Evolutionary conservation across 2,329 filamentous ascomycete species (phyloP).

Genomic region (Neoarthrinium moseri): DNA sequence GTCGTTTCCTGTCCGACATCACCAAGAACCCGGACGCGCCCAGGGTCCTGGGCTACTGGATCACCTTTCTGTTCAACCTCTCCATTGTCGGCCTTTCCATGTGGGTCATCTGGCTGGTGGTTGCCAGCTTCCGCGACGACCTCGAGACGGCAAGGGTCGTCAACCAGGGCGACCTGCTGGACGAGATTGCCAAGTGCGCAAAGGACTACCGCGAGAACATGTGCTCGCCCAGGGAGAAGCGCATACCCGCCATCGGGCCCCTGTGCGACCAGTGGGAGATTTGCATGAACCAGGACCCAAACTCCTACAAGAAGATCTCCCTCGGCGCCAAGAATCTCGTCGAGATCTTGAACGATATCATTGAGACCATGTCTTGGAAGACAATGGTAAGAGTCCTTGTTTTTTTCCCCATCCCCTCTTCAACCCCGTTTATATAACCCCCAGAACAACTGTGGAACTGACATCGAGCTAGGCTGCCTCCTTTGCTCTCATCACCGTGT

Average conservation of each 20-base stretch:
- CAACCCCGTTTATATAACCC: not conserved
- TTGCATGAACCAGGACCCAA: constrained; percentile 84
- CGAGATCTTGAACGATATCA: constrained; percentile 89
- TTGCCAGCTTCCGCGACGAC: constrained; percentile 70
- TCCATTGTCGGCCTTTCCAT: constrained; percentile 53
- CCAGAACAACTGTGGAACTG: constrained; percentile 12
- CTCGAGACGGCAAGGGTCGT: constrained; percentile 70
- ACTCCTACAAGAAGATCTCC: constrained; percentile 73
- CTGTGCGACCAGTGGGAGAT: constrained; percentile 79
- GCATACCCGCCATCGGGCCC: constrained; percentile 69
- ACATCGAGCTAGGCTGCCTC: constrained; percentile 18
- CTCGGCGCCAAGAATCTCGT: constrained; percentile 87
- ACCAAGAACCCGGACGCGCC: constrained; percentile 59
- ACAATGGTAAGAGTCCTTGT: constrained; percentile 48
- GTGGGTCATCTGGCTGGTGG: constrained; percentile 69
- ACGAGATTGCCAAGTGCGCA: constrained; percentile 72
- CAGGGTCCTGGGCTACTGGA: constrained; percentile 58
- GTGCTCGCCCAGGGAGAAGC: constrained; percentile 62
- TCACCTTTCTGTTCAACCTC: constrained; percentile 62
- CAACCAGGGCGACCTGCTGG: constrained; percentile 54
- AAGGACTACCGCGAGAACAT: constrained; percentile 73
- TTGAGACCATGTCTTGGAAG: constrained; percentile 87
- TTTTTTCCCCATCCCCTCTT: not conserved
- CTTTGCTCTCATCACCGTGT: constrained; percentile 23
- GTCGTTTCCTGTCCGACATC: constrained; percentile 46